phyloP scores from a whole-genome alignment of 306 rosid species.

The Dalbergia cochinchinensis region DNA sequence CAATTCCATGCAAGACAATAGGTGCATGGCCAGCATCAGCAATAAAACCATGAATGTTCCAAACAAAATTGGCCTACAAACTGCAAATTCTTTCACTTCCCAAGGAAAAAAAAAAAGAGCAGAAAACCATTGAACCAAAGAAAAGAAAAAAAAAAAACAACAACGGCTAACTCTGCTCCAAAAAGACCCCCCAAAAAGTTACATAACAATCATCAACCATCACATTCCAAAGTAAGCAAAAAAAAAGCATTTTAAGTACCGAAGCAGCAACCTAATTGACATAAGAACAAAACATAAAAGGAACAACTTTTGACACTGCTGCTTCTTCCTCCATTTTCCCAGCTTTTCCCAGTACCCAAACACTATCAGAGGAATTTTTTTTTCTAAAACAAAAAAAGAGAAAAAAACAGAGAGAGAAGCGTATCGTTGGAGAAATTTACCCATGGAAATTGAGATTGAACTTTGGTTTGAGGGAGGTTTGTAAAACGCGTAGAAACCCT shows the following conservation, averaged over 20 bases:
- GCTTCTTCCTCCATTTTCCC: neutral
- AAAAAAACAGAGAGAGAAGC: neutral
- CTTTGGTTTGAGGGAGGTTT: neutral
- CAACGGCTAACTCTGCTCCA: neutral
- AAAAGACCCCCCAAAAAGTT: constrained; percentile 21
- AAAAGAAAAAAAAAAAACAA: neutral
- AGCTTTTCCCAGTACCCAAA: constrained; percentile 37
- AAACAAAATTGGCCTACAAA: neutral
- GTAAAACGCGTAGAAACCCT: constrained; percentile 58
- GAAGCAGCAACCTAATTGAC: neutral
- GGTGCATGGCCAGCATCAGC: constrained; percentile 37
- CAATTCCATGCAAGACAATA: constrained; percentile 30
- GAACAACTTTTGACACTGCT: neutral
- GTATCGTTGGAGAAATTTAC: constrained; percentile 33
- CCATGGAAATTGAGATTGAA: constrained; percentile 47
- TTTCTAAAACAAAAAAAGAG: neutral
- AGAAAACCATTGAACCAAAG: neutral
- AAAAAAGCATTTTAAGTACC: neutral
- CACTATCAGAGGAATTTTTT: neutral
- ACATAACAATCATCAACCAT: neutral
- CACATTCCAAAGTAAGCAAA: neutral
- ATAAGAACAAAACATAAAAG: neutral
- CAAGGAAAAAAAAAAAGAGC: neutral
- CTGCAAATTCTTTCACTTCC: neutral
- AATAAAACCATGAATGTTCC: neutral